Percentiles rank a stretch among this genome's conserved stretches.
Conservation (phyloP, 129 eudicot genomes). For the Dittrichia graveolens region DNA sequence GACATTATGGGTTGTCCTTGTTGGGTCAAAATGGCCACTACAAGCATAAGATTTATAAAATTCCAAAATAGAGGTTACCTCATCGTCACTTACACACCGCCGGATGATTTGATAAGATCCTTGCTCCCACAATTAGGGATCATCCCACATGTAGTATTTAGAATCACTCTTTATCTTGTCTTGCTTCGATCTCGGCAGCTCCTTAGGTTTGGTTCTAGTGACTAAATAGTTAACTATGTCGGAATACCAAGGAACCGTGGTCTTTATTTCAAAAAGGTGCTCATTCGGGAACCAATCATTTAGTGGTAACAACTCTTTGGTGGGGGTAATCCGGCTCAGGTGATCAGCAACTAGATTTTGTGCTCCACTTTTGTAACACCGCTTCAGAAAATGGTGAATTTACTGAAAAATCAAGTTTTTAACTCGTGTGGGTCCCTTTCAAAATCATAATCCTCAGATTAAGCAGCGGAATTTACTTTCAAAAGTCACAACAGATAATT, state of each 20-base stretch:
- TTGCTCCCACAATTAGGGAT: background rate
- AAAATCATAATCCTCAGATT: no score
- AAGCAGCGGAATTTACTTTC: no score
- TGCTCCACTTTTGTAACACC: background rate
- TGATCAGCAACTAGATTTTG: background rate
- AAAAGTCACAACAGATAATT: no score
- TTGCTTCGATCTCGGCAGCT: background rate
- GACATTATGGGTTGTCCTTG: background rate
- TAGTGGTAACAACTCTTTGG: background rate
- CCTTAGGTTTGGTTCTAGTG: background rate
- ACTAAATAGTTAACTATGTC: constrained; percentile 1
- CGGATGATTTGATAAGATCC: constrained; percentile 11
- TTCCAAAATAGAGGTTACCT: background rate
- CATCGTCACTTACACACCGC: background rate
- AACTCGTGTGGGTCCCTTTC: no score
- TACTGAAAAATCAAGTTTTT: no score
- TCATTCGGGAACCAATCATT: background rate
- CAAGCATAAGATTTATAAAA: constrained; percentile 9
- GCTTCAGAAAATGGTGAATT: no score
- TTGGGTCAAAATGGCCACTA: background rate
- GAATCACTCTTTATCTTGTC: background rate
- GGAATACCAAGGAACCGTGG: constrained; percentile 1
- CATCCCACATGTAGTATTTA: background rate
- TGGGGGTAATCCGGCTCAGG: background rate
- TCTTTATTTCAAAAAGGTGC: background rate